Evolutionary conservation across 257 asterid genomes (phyloP).

Genomic region (Nicotiana undulata): DNA sequence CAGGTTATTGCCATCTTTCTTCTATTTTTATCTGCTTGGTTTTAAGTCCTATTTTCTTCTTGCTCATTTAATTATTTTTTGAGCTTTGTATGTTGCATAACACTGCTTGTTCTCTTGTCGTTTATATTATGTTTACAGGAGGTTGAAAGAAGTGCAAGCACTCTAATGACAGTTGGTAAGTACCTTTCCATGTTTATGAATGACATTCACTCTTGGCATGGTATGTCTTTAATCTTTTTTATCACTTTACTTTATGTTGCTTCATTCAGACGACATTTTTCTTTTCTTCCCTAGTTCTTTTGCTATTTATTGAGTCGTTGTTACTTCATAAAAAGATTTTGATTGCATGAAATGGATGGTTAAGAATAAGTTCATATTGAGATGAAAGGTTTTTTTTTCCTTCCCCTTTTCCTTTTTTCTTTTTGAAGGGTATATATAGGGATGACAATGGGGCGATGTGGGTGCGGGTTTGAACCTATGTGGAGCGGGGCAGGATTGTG

Average conservation of each 20-base stretch:
- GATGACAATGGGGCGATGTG: too few species aligned
- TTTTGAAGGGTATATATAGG: neutral
- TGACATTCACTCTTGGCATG: neutral
- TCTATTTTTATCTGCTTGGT: neutral
- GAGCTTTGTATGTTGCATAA: neutral
- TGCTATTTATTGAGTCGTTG: neutral
- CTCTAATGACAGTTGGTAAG: conserved; percentile 83
- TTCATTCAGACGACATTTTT: neutral
- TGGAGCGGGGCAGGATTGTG: too few species aligned
- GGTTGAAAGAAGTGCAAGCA: conserved; percentile 84
- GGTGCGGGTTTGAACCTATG: too few species aligned
- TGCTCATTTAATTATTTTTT: neutral
- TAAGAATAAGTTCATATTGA: neutral
- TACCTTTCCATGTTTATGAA: conserved; percentile 6
- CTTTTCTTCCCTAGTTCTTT: neutral
- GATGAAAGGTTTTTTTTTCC: neutral
- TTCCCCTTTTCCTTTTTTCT: neutral
- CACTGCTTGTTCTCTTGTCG: neutral
- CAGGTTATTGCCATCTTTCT: conserved; percentile 50
- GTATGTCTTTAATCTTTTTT: neutral
- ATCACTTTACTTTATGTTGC: neutral
- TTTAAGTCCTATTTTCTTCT: neutral
- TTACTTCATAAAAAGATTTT: neutral
- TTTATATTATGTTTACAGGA: conserved; percentile 40
- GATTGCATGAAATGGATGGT: neutral